Evolutionary conservation across 2,329 filamentous ascomycete genomes (phyloP).

Genomic region (Fusarium buharicum): DNA sequence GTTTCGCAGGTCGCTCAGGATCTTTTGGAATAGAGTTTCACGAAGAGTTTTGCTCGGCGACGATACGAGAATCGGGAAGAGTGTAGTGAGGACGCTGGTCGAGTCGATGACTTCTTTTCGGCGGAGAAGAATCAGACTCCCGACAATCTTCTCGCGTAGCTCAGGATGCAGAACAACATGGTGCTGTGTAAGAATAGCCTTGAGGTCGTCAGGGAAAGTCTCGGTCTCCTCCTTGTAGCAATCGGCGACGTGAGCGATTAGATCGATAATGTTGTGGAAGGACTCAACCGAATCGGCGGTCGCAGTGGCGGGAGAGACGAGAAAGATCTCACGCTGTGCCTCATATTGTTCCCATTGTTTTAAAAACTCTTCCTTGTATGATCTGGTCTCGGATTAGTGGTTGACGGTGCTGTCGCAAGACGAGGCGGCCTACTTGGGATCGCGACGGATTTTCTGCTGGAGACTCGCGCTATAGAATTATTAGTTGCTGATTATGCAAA

Average conservation of each 20-base stretch:
- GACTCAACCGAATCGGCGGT: slow-evolving; percentile 83
- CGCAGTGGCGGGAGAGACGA: slow-evolving; percentile 81
- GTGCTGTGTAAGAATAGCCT: slow-evolving; percentile 81
- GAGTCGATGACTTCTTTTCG: slow-evolving; percentile 95
- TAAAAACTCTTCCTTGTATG: slow-evolving; percentile 89
- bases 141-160: slow-evolving; percentile 92
- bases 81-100: slow-evolving; percentile 80
- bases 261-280: slow-evolving; percentile 90
- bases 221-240: slow-evolving; percentile 86
- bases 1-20: slow-evolving; percentile 87
- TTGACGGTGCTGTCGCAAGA: neutral
- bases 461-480: slow-evolving; percentile 73
- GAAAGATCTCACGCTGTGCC: slow-evolving; percentile 89
- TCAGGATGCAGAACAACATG: slow-evolving; percentile 86
- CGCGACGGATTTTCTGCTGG: slow-evolving; percentile 89
- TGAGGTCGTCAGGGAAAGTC: slow-evolving; percentile 82
- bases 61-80: slow-evolving; percentile 94
- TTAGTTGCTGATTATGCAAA: slow-evolving; percentile 41
- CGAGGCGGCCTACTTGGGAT: slow-evolving; percentile 71
- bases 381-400: slow-evolving; percentile 59
- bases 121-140: slow-evolving; percentile 84
- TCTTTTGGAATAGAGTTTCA: slow-evolving; percentile 85
- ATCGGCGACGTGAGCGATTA: slow-evolving; percentile 92
- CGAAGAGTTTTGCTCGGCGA: slow-evolving; percentile 92
- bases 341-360: slow-evolving; percentile 93